Evolutionary conservation across 2,329 filamentous ascomycete genomes (phyloP).

Genomic region (Ilyonectria mors-panacis): DNA sequence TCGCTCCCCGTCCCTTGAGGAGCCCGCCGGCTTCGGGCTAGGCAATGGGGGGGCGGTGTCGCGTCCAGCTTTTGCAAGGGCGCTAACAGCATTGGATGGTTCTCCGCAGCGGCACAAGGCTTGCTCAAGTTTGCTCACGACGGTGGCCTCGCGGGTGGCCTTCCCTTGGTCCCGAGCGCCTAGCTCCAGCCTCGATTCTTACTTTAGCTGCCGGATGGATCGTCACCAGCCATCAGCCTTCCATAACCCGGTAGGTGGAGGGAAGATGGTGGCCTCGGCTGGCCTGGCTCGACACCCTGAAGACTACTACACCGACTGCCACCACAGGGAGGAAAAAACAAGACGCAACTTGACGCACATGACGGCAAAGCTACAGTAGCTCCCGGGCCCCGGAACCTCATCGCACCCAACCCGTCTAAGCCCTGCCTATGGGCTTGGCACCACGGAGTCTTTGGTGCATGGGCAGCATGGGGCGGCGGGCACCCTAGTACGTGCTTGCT

Average conservation of each 20-base stretch:
- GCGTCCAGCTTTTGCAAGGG: slow-evolving; percentile 37
- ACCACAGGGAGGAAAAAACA: slow-evolving; percentile 20
- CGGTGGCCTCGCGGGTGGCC: slow-evolving; percentile 40
- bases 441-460: slow-evolving; percentile 37
- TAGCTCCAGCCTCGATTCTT: slow-evolving; percentile 14
- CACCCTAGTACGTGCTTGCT: slow-evolving; percentile 38
- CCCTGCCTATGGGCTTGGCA: slow-evolving; percentile 44
- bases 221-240: slow-evolving; percentile 9
- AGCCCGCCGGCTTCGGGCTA: slow-evolving; percentile 43
- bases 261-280: slow-evolving; percentile 4
- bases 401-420: slow-evolving; percentile 42
- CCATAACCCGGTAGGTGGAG: slow-evolving; percentile 5
- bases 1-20: slow-evolving; percentile 43
- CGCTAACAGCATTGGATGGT: slow-evolving; percentile 39
- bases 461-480: slow-evolving; percentile 34
- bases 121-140: slow-evolving; percentile 34
- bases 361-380: slow-evolving; percentile 46
- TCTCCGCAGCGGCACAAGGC: slow-evolving; percentile 35
- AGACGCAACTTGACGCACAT: slow-evolving; percentile 31
- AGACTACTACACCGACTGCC: slow-evolving; percentile 38
- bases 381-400: slow-evolving; percentile 36
- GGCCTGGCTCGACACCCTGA: slow-evolving; percentile 8
- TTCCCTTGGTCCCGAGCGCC: slow-evolving; percentile 24
- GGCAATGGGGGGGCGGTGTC: slow-evolving; percentile 46
- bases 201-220: slow-evolving; percentile 16